Base-by-base conservation (phyloP, 164 flowering plant genomes). In the Akebia trifoliata region DNA sequence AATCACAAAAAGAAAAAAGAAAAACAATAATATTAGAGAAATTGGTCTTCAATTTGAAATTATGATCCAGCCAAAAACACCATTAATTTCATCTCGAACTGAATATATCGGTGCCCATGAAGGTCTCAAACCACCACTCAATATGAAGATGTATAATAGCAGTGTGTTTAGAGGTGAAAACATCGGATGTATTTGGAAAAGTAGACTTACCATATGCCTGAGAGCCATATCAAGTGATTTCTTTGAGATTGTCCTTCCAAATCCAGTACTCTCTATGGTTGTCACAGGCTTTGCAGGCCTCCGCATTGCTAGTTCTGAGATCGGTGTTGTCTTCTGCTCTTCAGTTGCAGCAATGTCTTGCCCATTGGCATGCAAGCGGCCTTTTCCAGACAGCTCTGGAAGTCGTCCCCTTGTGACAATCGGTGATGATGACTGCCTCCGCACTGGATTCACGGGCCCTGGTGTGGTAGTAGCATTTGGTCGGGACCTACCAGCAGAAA, bases 151-250 rank as follows among this genome's bases (percentile, higher is more conserved):
- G n/a, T n/a, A n/a, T n/a, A n/a, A n/a, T n/a, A n/a, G n/a, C n/a
- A n/a, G n/a, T n/a, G n/a, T n/a, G n/a, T n/a, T n/a, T n/a, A n/a
- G n/a, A n/a, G n/a, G n/a, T n/a, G n/a, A n/a, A n/a, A n/a, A n/a
- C n/a, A n/a, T n/a, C n/a, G n/a, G n/a, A n/a, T n/a, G n/a, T n/a
- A n/a, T n/a, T n/a, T n/a, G n/a, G n/a, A n/a, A n/a, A n/a, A n/a
- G n/a, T n/a, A n/a, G n/a, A n/a, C 79, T 34, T 87, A 90, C 98
- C 97, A 93, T 89, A n/a, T n/a, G n/a, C 71, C 87, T 77, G 63
- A 90, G 82, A 50, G 96, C 94, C 99, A 93, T 87, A 64, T 90
- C 99, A 36, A 90, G 77, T 20, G 99, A 87, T 58, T 84, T 93
- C 75, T 87, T 87, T 50, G 99, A 93, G 66, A 90, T 87, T 2